Conservation (phyloP, 2,329 filamentous ascomycete genomes). For the Furcasterigmium furcatum region DNA sequence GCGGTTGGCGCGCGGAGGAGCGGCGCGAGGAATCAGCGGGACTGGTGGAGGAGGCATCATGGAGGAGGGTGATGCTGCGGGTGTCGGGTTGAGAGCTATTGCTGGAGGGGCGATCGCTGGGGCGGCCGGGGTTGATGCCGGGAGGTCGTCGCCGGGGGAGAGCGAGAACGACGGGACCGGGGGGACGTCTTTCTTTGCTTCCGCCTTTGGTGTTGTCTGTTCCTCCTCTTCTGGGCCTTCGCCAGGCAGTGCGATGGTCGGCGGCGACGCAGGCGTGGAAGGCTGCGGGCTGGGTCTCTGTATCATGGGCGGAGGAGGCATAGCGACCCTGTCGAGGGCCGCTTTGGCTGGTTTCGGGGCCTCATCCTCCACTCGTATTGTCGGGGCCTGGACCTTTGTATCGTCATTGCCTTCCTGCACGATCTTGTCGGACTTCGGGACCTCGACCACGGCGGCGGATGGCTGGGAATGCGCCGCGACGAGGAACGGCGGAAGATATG, state of each 20-base stretch:
- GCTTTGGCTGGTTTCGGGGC: conserved; percentile 1
- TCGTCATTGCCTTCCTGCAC: not conserved
- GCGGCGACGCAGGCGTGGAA: conserved; percentile 12
- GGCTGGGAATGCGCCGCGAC: conserved; percentile 7
- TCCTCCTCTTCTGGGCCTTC: conserved; percentile 26
- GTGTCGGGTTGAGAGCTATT: conserved; percentile 11
- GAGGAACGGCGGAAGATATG: conserved; percentile 37
- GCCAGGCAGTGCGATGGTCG: conserved; percentile 6
- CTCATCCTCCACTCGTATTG: not conserved
- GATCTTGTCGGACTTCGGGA: conserved; percentile 13
- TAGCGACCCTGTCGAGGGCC: conserved; percentile 25
- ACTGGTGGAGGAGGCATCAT: conserved; percentile 27
- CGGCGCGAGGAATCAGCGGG: conserved; percentile 17
- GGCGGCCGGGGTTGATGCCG: conserved; percentile 4
- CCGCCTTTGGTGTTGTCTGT: conserved; percentile 52
- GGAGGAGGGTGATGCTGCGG: conserved; percentile 12
- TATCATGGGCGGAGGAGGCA: conserved; percentile 30
- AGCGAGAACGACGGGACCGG: conserved; percentile 45
- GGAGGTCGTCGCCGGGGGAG: conserved; percentile 20
- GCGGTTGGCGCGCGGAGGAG: conserved; percentile 11
- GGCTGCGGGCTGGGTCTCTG: conserved; percentile 14
- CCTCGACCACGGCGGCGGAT: too few species aligned
- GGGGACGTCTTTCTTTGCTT: conserved; percentile 16
- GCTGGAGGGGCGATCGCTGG: conserved; percentile 16
- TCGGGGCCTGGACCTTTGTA: not conserved